Conservation (phyloP, 345 rosid genomes). For the Excoecaria cochinchinensis region DNA sequence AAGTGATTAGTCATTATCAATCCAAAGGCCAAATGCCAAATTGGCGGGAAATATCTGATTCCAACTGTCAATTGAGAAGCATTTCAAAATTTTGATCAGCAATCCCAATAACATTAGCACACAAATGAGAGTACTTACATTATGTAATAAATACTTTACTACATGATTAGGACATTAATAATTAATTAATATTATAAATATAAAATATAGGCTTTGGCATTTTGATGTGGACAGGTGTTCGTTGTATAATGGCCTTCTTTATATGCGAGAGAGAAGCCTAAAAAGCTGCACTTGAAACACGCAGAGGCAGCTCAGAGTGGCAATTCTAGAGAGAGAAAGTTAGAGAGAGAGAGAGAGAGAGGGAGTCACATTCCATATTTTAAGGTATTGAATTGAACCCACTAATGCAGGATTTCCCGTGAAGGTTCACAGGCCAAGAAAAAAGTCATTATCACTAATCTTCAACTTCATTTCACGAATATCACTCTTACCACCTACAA, state of each 20-base stretch:
- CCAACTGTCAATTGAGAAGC: background rate
- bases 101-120: background rate
- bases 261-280: constrained; percentile 14
- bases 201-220: background rate
- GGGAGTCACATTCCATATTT: background rate
- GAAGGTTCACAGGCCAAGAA: constrained; percentile 44
- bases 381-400: constrained; percentile 3
- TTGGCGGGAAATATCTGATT: background rate
- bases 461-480: constrained; percentile 39
- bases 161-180: too few relatives aligned
- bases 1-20: constrained; percentile 18
- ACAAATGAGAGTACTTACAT: background rate
- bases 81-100: too few relatives aligned
- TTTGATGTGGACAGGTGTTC: constrained; percentile 29
- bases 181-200: background rate
- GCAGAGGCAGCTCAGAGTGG: background rate
- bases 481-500: constrained; percentile 22
- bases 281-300: constrained; percentile 13
- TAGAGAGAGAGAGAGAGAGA: background rate
- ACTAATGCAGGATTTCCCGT: constrained; percentile 39
- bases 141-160: background rate
- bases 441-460: constrained; percentile 26
- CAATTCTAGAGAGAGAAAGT: background rate
- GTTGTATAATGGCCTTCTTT: constrained; percentile 12
- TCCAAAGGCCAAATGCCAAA: constrained; percentile 6